Evolutionary conservation across 169 alveolate genomes (phyloP), one percentile per base, ranked within the genome.

Genomic region (Plasmodium knowlesi): DNA sequence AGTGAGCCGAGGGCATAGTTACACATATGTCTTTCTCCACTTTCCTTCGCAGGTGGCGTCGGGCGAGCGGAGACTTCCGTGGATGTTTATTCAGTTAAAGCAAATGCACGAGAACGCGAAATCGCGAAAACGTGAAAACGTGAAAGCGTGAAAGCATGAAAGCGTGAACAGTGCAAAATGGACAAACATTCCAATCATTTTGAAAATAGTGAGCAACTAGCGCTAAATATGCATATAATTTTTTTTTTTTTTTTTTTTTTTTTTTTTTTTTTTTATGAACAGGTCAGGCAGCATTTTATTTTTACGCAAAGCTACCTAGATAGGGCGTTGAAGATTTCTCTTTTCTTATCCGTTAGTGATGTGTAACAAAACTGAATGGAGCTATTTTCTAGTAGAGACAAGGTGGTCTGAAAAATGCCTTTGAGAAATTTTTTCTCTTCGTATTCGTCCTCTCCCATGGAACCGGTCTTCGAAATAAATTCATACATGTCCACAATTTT

Each of bases 61-160:
- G 70, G 73, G 67, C 28, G 57, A 76, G 10, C 53, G 72, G 53
- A 76, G 82, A 10, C 37, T 76, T 71, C 93, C 93, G 41, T 88
- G 93, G 93, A 88, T 88, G 70, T 88, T 88, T 71, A 88, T 88
- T 1, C 93, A 88, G 93, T 84, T 72, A 84, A 84, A 70, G 54
- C 25, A 61, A 85, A 74, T 76, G 54, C 37, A 25, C 30, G 30
- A 76, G 57, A 39, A 5, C 83, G 54, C 3, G 22, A 50, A 34
- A 14, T 30, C 32, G 19, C 14, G 41, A 86, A 85, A n/a, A n/a
- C n/a, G n/a, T n/a, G n/a, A n/a, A n/a, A n/a, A n/a, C n/a, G n/a
- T n/a, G 79, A 85, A 74, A 86, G 54, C 37, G 37, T n/a, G 30
- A 76, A 76, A 39, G 6, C 83, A 30, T 14, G 22, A 50, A 34